Evolutionary conservation across 768 basidiomycete genomes (phyloP), one percentile per base, ranked within the genome.

Genomic region (Mycena capillaripes): DNA sequence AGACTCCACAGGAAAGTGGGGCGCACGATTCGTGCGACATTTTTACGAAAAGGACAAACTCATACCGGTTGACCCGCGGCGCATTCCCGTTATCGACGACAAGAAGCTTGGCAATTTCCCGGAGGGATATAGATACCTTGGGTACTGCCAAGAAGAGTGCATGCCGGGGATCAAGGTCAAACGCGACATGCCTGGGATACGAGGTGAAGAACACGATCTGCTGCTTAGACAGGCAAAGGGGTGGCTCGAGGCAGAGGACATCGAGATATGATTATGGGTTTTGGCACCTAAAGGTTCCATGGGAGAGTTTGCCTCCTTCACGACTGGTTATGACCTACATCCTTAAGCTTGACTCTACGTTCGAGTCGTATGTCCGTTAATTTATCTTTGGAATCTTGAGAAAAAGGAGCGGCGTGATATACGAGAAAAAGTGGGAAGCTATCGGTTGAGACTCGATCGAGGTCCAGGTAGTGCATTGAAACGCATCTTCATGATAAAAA

Each of bases 21-120:
- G 75, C 50, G 75, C 73, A 11, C 70, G 60, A 46, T 77, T 76
- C 62, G 76, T 77, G n/a, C 70, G 76, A 25, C 76, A 77, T 57
- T 76, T 77, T n/a, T 77, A 77, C 42, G 76, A 77, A 52, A 77
- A 77, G 70, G 76, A 77, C 73, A 76, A 76, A 30, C 75, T 77
- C 7, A 72, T 77, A 21, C 70, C 76, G 12, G 75, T 77, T 9
- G 75, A 77, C 42, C 76, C 75, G 17, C 67, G 75, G 11, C 64
- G 36, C 29, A 52, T 76, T 25, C 75, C 76, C 19, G 67, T 67
- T 32, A 66, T 77, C 27, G 76, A 77, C 65, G 76, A 76, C 57
- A 64, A 73, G 38, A 75, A 72, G 55, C 75, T 76, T 21, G 36
- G 29, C 8, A 17, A 44, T 2, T 75, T 76, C 23, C 76, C 76